A percentile compares a stretch with the other conserved stretches of the same genome.
phyloP scores from a whole-genome alignment of 352 stramenopile species.

The Blastocystis sp. region DNA sequence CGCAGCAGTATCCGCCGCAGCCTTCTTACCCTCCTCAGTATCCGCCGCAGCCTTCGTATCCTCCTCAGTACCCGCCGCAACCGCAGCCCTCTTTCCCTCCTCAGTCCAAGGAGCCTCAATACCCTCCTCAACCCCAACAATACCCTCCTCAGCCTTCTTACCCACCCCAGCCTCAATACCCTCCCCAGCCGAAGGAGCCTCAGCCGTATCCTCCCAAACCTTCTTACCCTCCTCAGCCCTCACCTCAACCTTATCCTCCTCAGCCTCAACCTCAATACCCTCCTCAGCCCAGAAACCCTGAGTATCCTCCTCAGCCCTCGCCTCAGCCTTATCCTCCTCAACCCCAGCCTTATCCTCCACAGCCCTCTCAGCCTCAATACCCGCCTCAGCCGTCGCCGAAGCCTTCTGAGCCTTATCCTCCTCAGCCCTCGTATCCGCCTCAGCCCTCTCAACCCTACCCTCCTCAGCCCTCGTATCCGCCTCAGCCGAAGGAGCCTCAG shows the following conservation, averaged over 20 bases:
- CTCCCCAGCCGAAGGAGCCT: neutral
- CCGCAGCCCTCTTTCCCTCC: neutral
- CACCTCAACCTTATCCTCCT: neutral
- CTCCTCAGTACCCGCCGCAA: neutral
- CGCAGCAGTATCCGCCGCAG: neutral
- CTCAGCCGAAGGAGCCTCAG: neutral
- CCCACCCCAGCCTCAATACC: neutral
- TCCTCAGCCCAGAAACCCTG: neutral
- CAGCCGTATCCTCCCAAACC: neutral
- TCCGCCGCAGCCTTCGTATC: neutral
- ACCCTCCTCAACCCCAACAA: neutral
- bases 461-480: constrained; percentile 23
- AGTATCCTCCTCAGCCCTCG: neutral
- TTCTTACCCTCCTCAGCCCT: neutral
- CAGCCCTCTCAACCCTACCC: neutral
- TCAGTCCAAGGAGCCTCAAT: neutral
- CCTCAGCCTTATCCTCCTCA: neutral
- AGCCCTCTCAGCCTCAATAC: neutral
- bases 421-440: neutral
- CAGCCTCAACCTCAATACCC: constrained; percentile 6
- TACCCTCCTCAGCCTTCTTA: neutral
- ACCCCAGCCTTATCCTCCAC: neutral
- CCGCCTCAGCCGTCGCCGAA: neutral
- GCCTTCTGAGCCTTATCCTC: neutral
- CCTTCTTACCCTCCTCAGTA: neutral